These are phyloP conservation scores for Prunus davidiana DNA, from an alignment of 306 rosid genomes.

Conservation along the genomic window DNA sequence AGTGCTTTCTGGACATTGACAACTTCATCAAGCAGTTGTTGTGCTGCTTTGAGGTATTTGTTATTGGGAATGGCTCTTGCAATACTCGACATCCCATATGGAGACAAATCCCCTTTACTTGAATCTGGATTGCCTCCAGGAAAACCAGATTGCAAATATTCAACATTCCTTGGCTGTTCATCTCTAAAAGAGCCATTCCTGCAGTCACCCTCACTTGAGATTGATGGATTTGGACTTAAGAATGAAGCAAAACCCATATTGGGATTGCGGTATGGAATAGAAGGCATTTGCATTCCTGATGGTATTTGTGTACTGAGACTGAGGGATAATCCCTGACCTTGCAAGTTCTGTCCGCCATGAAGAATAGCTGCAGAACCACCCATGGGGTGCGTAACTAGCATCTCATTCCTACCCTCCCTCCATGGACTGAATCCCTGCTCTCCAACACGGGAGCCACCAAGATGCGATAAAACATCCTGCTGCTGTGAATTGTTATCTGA, in stretches of 20 bases:
- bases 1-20: conserved; percentile 62
- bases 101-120: conserved; percentile 45
- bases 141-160: conserved; percentile 41
- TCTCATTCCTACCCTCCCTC: conserved; percentile 58
- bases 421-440: conserved; percentile 53
- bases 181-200: conserved; percentile 49
- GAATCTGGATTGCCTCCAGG: conserved; percentile 46
- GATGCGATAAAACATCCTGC: conserved; percentile 49
- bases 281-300: conserved; percentile 55
- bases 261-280: conserved; percentile 42
- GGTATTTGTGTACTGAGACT: conserved; percentile 64
- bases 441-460: conserved; percentile 39
- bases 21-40: conserved; percentile 73
- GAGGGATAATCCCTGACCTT: conserved; percentile 72
- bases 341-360: conserved; percentile 53
- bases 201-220: conserved; percentile 38
- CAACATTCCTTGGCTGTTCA: conserved; percentile 45
- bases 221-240: conserved; percentile 50
- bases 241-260: conserved; percentile 48
- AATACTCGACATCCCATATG: conserved; percentile 43
- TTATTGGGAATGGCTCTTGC: conserved; percentile 56
- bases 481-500: conserved; percentile 46
- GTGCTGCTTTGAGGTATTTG: conserved; percentile 71
- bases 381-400: conserved; percentile 44
- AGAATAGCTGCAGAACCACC: conserved; percentile 36